Conservation (phyloP, 1,284 basidiomycete species). For the Farysia itapuensis region DNA sequence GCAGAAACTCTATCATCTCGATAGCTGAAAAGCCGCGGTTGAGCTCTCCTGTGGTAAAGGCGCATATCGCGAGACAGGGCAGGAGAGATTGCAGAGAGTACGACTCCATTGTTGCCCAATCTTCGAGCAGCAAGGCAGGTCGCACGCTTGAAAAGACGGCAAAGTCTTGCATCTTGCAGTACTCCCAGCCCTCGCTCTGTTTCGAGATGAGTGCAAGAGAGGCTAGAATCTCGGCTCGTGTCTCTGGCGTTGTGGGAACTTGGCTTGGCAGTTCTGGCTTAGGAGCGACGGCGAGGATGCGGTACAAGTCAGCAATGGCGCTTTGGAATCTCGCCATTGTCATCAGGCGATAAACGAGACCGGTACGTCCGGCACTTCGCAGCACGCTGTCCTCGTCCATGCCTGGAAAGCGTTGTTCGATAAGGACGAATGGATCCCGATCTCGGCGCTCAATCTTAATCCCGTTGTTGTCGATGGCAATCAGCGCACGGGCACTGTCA, state of each 20-base stretch:
- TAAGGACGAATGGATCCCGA: constrained; percentile 24
- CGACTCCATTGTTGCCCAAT: constrained; percentile 34
- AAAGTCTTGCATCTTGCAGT: constrained; percentile 19
- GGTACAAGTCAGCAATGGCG: constrained; percentile 25
- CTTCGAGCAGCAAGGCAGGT: constrained; percentile 26
- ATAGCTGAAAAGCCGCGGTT: constrained; percentile 31
- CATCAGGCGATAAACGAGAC: constrained; percentile 23
- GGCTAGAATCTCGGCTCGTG: constrained; percentile 20
- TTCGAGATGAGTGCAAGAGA: constrained; percentile 10
- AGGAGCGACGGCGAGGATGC: constrained; percentile 17
- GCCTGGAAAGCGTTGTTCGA: constrained; percentile 31
- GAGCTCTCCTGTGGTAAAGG: constrained; percentile 30
- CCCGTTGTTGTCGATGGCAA: constrained; percentile 26
- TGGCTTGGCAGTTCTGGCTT: constrained; percentile 2
- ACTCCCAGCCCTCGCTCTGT: constrained; percentile 18
- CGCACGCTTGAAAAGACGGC: constrained; percentile 23
- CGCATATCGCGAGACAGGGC: constrained; percentile 23
- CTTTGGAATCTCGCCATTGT: constrained; percentile 32
- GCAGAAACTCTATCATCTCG: constrained; percentile 19
- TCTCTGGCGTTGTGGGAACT: constrained; percentile 13
- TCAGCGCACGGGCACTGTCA: constrained; percentile 10
- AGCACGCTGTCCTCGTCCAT: constrained; percentile 37
- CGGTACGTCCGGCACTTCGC: constrained; percentile 28
- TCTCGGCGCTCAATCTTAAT: constrained; percentile 24
- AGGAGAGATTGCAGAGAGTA: constrained; percentile 24